Conservation (phyloP, 1,139 yeast species). For the Geotrichum reessii region DNA sequence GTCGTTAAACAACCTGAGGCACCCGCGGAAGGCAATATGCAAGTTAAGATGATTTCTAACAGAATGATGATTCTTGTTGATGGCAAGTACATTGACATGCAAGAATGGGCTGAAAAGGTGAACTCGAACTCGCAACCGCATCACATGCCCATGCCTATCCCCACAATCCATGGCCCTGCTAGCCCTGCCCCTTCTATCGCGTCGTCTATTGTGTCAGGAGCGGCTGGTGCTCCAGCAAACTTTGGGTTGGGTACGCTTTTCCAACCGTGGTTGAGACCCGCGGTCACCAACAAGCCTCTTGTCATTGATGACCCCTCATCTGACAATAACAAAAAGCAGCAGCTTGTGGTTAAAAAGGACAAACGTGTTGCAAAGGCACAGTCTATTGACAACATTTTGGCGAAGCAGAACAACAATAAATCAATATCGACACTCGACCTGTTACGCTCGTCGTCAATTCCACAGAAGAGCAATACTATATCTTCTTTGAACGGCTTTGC, state of each 20-base stretch:
- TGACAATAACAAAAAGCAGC: not conserved
- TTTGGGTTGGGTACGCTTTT: constrained; percentile 15
- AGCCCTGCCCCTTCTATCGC: not conserved
- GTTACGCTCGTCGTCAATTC: constrained; percentile 6
- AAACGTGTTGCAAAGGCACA: constrained; percentile 3
- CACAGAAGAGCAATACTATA: not conserved
- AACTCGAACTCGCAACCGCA: constrained; percentile 17
- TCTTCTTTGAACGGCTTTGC: constrained; percentile 3
- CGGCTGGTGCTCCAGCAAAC: constrained; percentile 3
- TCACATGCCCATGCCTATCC: not conserved
- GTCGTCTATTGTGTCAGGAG: not conserved
- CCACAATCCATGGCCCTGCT: constrained; percentile 3
- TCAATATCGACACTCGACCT: constrained; percentile 14
- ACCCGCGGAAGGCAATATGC: constrained; percentile 18
- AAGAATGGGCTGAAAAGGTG: constrained; percentile 31
- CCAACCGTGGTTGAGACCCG: constrained; percentile 19
- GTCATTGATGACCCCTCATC: not conserved
- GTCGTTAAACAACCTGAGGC: constrained; percentile 3
- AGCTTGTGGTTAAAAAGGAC: not conserved
- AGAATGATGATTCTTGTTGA: constrained; percentile 33
- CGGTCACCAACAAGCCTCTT: constrained; percentile 6
- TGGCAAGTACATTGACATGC: constrained; percentile 31
- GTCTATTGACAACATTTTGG: constrained; percentile 3
- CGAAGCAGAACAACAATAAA: not conserved
- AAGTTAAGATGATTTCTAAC: constrained; percentile 30